Percentiles rank a stretch among this genome's conserved stretches.
Evolutionary conservation across 352 stramenopile species (phyloP).

Genomic region (Thraustochytrium sp.): DNA sequence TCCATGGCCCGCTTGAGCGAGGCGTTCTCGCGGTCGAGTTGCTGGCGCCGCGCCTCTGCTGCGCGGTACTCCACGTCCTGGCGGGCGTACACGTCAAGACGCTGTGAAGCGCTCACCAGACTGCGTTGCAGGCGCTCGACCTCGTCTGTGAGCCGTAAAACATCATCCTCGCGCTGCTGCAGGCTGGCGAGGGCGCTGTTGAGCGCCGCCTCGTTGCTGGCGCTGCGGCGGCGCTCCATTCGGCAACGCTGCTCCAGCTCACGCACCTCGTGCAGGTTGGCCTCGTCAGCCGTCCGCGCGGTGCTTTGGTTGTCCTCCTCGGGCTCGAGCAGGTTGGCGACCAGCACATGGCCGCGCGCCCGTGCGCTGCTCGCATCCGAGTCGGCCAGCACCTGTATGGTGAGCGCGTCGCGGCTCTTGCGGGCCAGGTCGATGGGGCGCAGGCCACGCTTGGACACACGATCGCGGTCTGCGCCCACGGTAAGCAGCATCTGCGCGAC

Average conservation of each 20-base stretch:
- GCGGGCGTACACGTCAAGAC: background rate
- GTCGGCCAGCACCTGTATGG: background rate
- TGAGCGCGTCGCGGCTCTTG: background rate
- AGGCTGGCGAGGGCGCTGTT: background rate
- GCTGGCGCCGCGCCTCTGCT: background rate
- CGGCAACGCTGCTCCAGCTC: background rate
- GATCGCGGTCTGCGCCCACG: background rate
- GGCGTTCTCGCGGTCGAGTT: background rate
- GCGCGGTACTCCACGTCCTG: background rate
- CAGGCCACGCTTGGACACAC: background rate
- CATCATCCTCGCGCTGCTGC: background rate
- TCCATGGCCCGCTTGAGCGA: background rate
- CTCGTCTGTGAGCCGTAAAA: background rate
- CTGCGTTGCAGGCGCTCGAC: background rate
- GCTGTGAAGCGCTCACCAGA: background rate
- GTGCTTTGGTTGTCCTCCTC: background rate
- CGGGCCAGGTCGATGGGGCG: background rate
- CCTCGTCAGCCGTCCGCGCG: background rate
- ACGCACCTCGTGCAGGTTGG: background rate
- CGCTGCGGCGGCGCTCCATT: background rate
- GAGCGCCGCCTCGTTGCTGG: background rate
- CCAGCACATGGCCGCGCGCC: background rate
- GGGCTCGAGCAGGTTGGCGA: background rate
- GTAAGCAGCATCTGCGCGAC: conserved; percentile 12
- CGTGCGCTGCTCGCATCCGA: background rate